Base-by-base conservation (phyloP, 2,329 filamentous ascomycete genomes). In the Talaromyces sp. region DNA sequence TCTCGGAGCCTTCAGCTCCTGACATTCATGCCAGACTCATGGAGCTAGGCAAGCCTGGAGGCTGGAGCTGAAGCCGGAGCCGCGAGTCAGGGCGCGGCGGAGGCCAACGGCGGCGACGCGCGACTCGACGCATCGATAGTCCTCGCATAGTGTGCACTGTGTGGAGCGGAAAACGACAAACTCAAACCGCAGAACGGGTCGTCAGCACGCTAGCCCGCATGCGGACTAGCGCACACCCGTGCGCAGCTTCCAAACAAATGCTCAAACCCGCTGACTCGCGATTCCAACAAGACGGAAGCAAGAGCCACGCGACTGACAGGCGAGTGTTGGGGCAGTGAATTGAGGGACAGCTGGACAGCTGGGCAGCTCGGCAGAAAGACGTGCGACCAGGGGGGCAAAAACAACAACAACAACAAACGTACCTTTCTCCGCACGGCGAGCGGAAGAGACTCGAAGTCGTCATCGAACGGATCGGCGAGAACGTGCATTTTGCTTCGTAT, bases 341-440 rank as follows among this genome's bases (percentile, higher is more conserved):
- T 5, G 34, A 12, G 16, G 28, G 31, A 36, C 18, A 44, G 12
- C 44, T 44, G 51, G 44, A 12, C 58, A 56, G 40, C 51, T 55
- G 58, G 53, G 28, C 14, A 42, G 52, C 1, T 28, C n/a, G 51
- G 8, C 58, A 50, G 33, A 10, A 34, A 12, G 16, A 28, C 9
- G 23, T 23, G 23, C 23, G 23, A 23, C 23, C 23, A 23, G 23
- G 23, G 23, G 23, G 27, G 16, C 8, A 55, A 51, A 14, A 61
- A 5, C 23, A 9, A 23, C 6, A 27, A 31, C 10, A 36, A 42
- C 16, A 34, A n/a, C 10, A 4, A 3, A 56, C 83, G 78, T 75
- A 86, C 84, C 77, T 86, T 86, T 73, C 83, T 78, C 68, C 82
- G 78, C 59, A 86, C 78, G 16, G 82, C 82, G 28, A 81, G 81